Percentiles rank a stretch among this genome's conserved stretches.
These are phyloP conservation scores for Monosporascus sp. DNA, from an alignment of 2,329 filamentous ascomycete species.

Conservation along the genomic window DNA sequence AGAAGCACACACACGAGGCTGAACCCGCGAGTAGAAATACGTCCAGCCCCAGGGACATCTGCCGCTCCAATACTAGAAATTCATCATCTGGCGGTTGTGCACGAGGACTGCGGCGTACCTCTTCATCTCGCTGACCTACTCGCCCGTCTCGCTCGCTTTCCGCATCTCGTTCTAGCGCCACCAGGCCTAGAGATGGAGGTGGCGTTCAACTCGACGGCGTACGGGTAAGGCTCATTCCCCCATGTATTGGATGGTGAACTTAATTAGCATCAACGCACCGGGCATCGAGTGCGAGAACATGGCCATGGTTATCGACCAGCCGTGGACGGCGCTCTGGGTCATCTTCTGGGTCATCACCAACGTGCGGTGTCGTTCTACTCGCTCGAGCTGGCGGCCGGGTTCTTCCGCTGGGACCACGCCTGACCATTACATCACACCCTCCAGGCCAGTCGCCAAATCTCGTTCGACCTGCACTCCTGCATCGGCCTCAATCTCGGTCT, in stretches of 20 bases:
- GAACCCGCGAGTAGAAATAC: constrained; percentile 34
- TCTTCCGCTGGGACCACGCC: constrained; percentile 59
- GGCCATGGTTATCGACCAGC: constrained; percentile 56
- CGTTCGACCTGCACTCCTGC: constrained; percentile 54
- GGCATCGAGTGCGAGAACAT: constrained; percentile 62
- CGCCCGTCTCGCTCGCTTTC: constrained; percentile 58
- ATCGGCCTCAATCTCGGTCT: constrained; percentile 59
- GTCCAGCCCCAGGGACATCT: constrained; percentile 50
- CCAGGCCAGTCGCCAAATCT: constrained; percentile 52
- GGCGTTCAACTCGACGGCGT: constrained; percentile 42
- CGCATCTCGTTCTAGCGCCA: constrained; percentile 54
- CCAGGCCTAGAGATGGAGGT: constrained; percentile 32
- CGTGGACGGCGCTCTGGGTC: constrained; percentile 56
- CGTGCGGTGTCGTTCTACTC: constrained; percentile 56
- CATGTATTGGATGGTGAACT: constrained; percentile 62
- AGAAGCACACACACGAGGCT: background rate
- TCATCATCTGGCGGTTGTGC: constrained; percentile 53
- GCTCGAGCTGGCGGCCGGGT: constrained; percentile 51
- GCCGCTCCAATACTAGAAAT: constrained; percentile 52
- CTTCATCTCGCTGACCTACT: constrained; percentile 59
- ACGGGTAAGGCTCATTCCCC: constrained; percentile 53
- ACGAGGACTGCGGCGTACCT: constrained; percentile 55
- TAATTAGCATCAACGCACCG: constrained; percentile 57
- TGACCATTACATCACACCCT: constrained; percentile 62
- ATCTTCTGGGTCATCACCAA: constrained; percentile 67